Percentiles rank a stretch among this genome's conserved stretches.
These are phyloP conservation scores for Candida coquimbonensis DNA, from an alignment of 805 yeast genomes.

Conservation along the genomic window DNA sequence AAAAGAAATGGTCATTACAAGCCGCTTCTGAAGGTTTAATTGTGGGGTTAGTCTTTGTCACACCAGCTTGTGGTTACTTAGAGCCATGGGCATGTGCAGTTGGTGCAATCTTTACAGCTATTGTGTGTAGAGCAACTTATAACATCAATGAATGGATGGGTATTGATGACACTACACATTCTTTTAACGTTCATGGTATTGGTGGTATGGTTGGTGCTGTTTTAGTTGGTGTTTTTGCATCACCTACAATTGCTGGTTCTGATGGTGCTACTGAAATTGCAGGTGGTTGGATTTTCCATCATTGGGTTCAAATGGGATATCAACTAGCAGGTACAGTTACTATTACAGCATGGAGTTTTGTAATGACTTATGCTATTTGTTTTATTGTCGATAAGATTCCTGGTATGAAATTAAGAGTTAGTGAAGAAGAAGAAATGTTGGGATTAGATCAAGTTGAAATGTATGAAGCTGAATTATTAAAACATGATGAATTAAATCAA, in stretches of 20 bases:
- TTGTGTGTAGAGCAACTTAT: conserved; percentile 81
- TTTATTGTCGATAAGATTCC: conserved; percentile 45
- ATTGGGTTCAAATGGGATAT: conserved; percentile 86
- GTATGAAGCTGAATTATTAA: conserved; percentile 33
- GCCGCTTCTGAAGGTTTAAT: conserved; percentile 92
- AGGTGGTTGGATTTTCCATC: conserved; percentile 92
- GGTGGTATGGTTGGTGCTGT: conserved; percentile 89
- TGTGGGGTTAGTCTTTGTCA: conserved; percentile 96
- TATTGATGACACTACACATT: conserved; percentile 89
- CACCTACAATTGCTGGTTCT: conserved; percentile 78
- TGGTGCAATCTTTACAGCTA: conserved; percentile 72
- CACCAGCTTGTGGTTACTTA: conserved; percentile 88
- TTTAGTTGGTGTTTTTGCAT: conserved; percentile 81
- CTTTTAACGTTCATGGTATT: conserved; percentile 93
- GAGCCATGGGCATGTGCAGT: conserved; percentile 89
- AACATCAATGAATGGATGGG: conserved; percentile 68
- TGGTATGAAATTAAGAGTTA: conserved; percentile 38
- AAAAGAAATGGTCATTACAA: conserved; percentile 84
- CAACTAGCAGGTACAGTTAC: conserved; percentile 59
- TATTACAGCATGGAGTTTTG: conserved; percentile 38
- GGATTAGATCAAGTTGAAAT: conserved; percentile 46
- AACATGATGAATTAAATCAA: conserved; percentile 26
- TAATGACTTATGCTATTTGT: conserved; percentile 36
- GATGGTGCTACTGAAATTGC: conserved; percentile 77
- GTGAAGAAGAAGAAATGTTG: conserved; percentile 40